Evolutionary conservation across 805 yeast genomes (phyloP), one percentile per base, ranked within the genome.

Genomic region (Starmerella etchellsii): DNA sequence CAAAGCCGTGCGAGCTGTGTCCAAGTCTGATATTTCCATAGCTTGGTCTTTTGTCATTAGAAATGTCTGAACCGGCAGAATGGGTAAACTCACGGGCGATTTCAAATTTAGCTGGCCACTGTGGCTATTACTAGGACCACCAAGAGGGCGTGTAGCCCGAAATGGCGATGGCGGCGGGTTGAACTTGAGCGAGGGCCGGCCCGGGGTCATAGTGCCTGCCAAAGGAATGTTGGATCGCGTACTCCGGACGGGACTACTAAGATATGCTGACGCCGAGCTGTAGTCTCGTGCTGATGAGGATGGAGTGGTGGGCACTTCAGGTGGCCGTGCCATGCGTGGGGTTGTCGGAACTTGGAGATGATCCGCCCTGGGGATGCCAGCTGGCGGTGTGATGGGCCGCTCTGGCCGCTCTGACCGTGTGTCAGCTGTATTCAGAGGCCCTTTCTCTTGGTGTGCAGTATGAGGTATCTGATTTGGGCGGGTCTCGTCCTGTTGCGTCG

Each of bases 41-140:
- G 41, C 49, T 31, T 49, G 46, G 25, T 49, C 54, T 10, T 30
- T 15, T 2, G 47, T 42, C 40, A 52, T 35, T 26, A 48, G 40
- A 15, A 49, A 30, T n/a, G 51, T 43, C 39, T 43, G 53, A 39
- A 51, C 38, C 13, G 55, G 57, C 44, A 53, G 30, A n/a, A 44
- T 41, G 11, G 53, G 54, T 22, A 51, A 37, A 29, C 24, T 25
- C 26, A 22, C 39, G 24, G 41, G 39, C 31, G 36, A 21, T n/a
- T 30, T 33, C 15, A 41, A 35, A 31, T 31, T 22, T 33, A 41
- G 39, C 16, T 26, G 35, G 18, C 45, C 43, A 9, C 41, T 37
- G 32, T 16, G 32, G 20, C 11, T 29, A 15, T 18, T 29, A 15
- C 7, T 7, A 11, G 7, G 32, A 6, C n/a, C 20, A 20, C 14